These are phyloP conservation scores for Cladosporium sp. DNA, from an alignment of 2,329 filamentous ascomycete genomes.

Conservation along the genomic window DNA sequence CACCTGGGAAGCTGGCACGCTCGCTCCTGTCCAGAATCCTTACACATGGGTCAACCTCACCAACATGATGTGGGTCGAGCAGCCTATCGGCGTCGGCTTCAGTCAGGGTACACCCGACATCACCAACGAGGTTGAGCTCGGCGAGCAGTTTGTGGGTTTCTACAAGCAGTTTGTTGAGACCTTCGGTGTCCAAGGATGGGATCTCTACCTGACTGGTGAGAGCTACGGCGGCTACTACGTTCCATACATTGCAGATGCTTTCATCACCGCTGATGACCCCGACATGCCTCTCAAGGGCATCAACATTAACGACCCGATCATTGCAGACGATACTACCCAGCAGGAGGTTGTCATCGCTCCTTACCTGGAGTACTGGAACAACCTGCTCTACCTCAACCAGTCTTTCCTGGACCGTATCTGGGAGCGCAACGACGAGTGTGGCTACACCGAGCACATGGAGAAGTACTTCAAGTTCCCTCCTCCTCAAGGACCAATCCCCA, in stretches of 20 bases:
- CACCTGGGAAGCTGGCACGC: constrained; percentile 46
- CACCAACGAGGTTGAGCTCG: constrained; percentile 50
- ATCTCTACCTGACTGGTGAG: constrained; percentile 66
- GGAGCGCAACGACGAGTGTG: constrained; percentile 34
- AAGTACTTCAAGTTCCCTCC: constrained; percentile 49
- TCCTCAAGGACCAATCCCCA: constrained; percentile 35
- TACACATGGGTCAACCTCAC: constrained; percentile 60
- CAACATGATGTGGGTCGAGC: constrained; percentile 70
- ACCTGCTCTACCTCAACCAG: constrained; percentile 43
- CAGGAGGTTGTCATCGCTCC: constrained; percentile 37
- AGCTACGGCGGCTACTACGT: constrained; percentile 64
- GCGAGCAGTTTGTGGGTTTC: constrained; percentile 50
- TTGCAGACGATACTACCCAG: constrained; percentile 44
- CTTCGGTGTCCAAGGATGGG: constrained; percentile 58
- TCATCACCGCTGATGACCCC: constrained; percentile 51
- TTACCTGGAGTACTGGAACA: constrained; percentile 43
- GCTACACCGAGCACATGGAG: constrained; percentile 36
- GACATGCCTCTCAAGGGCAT: constrained; percentile 54
- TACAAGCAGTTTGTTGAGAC: constrained; percentile 57
- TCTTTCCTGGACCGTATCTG: constrained; percentile 40
- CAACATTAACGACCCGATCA: constrained; percentile 51
- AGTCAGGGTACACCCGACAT: constrained; percentile 46
- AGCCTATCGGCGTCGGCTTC: constrained; percentile 51
- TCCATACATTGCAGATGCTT: constrained; percentile 58
- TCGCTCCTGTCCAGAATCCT: constrained; percentile 44